Base-by-base conservation (phyloP, 371 early-diverging fungal genomes). In the Apophysomyces variabilis region DNA sequence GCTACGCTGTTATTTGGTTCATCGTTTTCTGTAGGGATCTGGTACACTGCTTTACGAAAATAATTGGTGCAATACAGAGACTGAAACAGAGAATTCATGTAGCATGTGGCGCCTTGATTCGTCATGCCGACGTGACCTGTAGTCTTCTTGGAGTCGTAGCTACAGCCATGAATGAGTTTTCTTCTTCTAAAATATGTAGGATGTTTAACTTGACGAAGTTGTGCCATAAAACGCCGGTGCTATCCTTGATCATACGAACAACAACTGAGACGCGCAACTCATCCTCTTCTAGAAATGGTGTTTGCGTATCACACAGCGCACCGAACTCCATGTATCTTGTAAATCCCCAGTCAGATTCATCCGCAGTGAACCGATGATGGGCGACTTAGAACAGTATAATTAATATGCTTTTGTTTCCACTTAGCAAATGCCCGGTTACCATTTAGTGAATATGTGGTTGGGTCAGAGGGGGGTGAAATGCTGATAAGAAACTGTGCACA, bases 61-160 rank as follows among this genome's bases (percentile, higher is more conserved):
- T 89, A 91, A 66, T 92, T 95, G 38, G 98, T 97, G 71, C 95
- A 95, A 76, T 92, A 99, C 26, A 99, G 85, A 8, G 97, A 95
- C 75, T 99, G 99, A 45, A 99, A 89, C 14, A 99, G 85, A 41
- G 98, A 96, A 83, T 99, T 99, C 93, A 99, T 95, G 77, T 99
- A 99, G 82, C 99, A 99, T 0, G 99, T 99, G 12, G 99, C 99
- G 12, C 99, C 99, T 75, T 99, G 96, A 78, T 99, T 99, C 60
- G 89, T 89, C 67, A 99, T 78, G 0, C 99, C 99, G 57, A 97
- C 93, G 74, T 82, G 93, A 16, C 98, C 98, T 11, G 97, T 96
- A 66, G 89, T 86, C 60, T 87, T 86, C 74, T 93, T 93, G 56
- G 97, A 94, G 73, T 94, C 93, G 68, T 90, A 95, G 71, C 90